Base-by-base conservation (phyloP, 352 stramenopile species). In the Hyphochytrium catenoides region DNA sequence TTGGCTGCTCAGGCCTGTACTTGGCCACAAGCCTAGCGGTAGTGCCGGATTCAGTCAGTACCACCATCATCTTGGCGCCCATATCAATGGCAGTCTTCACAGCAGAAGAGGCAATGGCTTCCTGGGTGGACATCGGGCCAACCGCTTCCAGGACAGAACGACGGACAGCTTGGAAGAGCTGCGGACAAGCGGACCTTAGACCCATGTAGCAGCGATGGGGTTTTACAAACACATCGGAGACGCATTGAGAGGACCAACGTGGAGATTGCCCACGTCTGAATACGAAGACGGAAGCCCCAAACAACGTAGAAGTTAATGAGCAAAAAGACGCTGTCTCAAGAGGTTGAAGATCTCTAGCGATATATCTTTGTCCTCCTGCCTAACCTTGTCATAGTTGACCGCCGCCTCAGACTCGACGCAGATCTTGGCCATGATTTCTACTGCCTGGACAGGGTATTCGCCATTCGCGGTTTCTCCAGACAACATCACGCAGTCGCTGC, bases 401-500 rank as follows among this genome's bases (percentile, higher is more conserved):
- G 66, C 62, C 26, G 49, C 53, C 50, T 95, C 82, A 11, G 78
- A 79, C 48, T 93, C 74, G 16, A 74, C 50, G 41, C 73, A 89
- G 32, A 88, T 92, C 45, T 74, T 75, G 35, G 65, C 63, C 81
- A 93, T 93, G 59, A 96, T 97, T 33, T 66, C 47, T 21, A 98
- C 85, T 26, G 91, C 83, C 28, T 89, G 63, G 3, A 74, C 48
- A 8, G 90, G 86, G 62, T 96, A 94, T 27, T 95, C 72, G 31
- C 91, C 92, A 44, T 94, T 95, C 15, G 91, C 91, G 9, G 87
- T 96, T 63, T 99, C 91, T 22, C 87, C 92, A 30, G 79, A 96
- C 29, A 98, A 75, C 92, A 98, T 98, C 34, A 98, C 85, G 36
- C 57, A 75, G 52, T 98, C 91, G 31, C 87, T 87, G 36, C 89